Percentiles rank a stretch among this genome's conserved stretches.
Evolutionary conservation across 495 filamentous ascomycete species (phyloP).

Genomic region (Trichoderma orchidacearum): DNA sequence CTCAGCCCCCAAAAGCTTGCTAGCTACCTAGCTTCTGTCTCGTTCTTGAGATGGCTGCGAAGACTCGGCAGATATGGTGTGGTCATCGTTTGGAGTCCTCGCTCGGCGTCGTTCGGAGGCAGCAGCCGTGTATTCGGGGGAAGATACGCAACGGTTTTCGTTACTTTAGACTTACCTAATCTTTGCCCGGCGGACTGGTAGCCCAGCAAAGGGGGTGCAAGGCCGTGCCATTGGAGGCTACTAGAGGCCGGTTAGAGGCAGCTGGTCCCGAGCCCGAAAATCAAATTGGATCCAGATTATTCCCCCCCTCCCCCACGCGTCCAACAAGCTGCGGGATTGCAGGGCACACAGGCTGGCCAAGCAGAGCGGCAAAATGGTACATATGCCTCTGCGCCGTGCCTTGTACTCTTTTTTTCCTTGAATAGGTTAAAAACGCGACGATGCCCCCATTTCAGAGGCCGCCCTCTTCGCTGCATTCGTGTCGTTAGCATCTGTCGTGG

Average conservation of each 20-base stretch:
- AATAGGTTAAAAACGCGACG: neutral
- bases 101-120: neutral
- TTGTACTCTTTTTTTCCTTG: neutral
- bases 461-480: neutral
- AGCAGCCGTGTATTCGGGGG: too few species aligned
- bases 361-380: neutral
- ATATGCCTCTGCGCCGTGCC: neutral
- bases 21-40: too few species aligned
- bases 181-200: neutral
- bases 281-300: neutral
- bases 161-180: slow-evolving; percentile 1
- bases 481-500: neutral
- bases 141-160: neutral
- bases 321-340: neutral
- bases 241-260: neutral
- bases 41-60: neutral
- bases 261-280: neutral
- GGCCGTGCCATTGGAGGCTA: neutral
- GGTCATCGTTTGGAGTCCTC: neutral
- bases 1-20: neutral
- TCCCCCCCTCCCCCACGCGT: neutral
- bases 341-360: slow-evolving; percentile 1
- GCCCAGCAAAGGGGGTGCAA: neutral
- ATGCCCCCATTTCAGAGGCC: neutral
- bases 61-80: neutral